Conservation (phyloP, 257 asterid species). For the Parsonsia alboflavescens region DNA sequence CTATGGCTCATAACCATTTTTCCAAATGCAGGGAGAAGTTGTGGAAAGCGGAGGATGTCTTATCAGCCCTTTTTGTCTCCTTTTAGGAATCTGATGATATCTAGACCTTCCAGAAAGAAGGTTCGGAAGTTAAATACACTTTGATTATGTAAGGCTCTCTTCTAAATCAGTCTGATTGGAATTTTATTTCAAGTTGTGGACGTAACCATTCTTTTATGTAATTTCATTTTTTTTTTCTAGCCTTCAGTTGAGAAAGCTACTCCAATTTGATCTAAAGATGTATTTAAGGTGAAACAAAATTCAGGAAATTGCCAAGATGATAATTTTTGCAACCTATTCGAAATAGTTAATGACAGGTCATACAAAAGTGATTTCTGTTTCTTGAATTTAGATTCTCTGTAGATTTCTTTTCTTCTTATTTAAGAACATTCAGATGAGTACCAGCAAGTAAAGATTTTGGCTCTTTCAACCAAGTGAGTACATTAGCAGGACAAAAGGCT, state of each 20-base stretch:
- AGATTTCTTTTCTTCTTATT: not conserved
- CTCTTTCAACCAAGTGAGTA: not conserved
- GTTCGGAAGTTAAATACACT: conserved; percentile 35
- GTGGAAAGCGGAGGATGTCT: conserved; percentile 33
- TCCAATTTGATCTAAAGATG: not conserved
- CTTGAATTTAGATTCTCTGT: not conserved
- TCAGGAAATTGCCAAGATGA: not conserved
- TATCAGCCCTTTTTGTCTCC: conserved; percentile 44
- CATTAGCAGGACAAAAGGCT: not conserved
- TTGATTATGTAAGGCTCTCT: conserved; percentile 25
- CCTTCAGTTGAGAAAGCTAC: not conserved
- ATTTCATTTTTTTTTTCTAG: not conserved
- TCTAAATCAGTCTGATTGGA: conserved; percentile 1
- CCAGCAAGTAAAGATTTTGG: not conserved
- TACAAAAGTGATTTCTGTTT: not conserved
- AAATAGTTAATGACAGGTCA: not conserved
- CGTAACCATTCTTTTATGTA: not conserved
- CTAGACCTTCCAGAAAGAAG: conserved; percentile 45
- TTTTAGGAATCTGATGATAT: conserved; percentile 48
- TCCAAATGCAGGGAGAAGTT: conserved; percentile 15
- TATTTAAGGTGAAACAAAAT: no score
- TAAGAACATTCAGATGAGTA: not conserved
- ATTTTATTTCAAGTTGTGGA: not conserved
- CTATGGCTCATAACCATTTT: conserved; percentile 8
- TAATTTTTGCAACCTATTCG: not conserved